Conservation (phyloP, 805 yeast species). For the Kazachstania kunashirensis region DNA sequence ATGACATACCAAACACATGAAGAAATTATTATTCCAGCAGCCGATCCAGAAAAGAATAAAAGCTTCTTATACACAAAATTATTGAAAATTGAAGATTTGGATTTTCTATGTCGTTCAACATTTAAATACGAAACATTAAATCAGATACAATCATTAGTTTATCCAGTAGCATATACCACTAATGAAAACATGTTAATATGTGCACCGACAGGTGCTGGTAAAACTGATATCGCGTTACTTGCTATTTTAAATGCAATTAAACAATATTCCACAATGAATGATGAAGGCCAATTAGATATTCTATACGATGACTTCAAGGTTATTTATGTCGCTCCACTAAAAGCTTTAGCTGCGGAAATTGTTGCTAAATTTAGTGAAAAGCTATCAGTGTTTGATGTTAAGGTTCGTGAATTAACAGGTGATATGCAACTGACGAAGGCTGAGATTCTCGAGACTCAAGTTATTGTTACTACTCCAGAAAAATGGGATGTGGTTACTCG, state of each 20-base stretch:
- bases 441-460: slow-evolving; percentile 73
- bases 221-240: slow-evolving; percentile 83
- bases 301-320: slow-evolving; percentile 81
- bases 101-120: slow-evolving; percentile 71
- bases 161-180: slow-evolving; percentile 83
- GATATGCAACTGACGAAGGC: slow-evolving; percentile 85
- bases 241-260: slow-evolving; percentile 71
- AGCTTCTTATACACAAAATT: slow-evolving; percentile 36
- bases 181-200: slow-evolving; percentile 93
- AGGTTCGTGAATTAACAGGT: slow-evolving; percentile 84
- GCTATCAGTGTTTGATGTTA: slow-evolving; percentile 74
- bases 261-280: slow-evolving; percentile 52
- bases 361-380: slow-evolving; percentile 79
- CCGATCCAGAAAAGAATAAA: slow-evolving; percentile 43
- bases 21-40: slow-evolving; percentile 74
- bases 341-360: slow-evolving; percentile 93
- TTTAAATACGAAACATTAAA: slow-evolving; percentile 74
- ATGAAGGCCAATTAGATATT: slow-evolving; percentile 47
- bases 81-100: slow-evolving; percentile 54
- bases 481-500: slow-evolving; percentile 98
- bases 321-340: slow-evolving; percentile 85
- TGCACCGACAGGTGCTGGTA: slow-evolving; percentile 98
- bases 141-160: slow-evolving; percentile 83
- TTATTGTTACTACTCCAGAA: slow-evolving; percentile 90
- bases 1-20: slow-evolving; percentile 55